Evolutionary conservation across 2,329 filamentous ascomycete species (phyloP).

Genomic region (Venturia effusa): DNA sequence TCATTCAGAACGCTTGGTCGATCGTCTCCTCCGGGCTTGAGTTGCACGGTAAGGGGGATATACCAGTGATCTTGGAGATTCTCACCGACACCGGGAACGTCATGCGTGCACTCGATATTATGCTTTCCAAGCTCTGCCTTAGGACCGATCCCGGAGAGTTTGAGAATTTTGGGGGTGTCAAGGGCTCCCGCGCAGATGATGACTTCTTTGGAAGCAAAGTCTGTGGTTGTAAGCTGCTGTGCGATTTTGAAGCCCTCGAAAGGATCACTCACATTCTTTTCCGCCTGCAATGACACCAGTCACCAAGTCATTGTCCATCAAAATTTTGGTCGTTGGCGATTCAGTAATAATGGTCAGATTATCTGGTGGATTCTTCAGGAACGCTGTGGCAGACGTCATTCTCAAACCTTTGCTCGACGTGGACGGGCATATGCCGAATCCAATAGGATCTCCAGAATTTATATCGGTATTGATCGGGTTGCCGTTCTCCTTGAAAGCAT

Average conservation of each 20-base stretch:
- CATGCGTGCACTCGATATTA: constrained; percentile 29
- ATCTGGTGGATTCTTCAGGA: constrained; percentile 32
- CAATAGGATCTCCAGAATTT: constrained; percentile 49
- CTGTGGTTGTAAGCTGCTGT: background rate
- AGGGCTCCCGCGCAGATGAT: constrained; percentile 30
- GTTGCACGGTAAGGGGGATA: constrained; percentile 41
- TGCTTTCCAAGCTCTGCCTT: constrained; percentile 31
- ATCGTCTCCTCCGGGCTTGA: constrained; percentile 14
- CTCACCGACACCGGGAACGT: constrained; percentile 31
- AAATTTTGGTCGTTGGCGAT: constrained; percentile 36
- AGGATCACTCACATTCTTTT: constrained; percentile 14
- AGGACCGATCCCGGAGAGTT: constrained; percentile 48
- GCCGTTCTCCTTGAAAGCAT: constrained; percentile 33
- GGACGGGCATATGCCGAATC: constrained; percentile 41
- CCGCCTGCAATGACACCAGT: constrained; percentile 35
- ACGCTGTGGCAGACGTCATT: constrained; percentile 38
- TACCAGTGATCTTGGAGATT: constrained; percentile 33
- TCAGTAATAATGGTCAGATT: constrained; percentile 45
- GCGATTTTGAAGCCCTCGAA: too few species aligned
- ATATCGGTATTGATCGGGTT: constrained; percentile 42
- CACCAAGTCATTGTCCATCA: constrained; percentile 36
- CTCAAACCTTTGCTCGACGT: constrained; percentile 38
- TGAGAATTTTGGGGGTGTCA: constrained; percentile 37
- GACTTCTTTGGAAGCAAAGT: constrained; percentile 28
- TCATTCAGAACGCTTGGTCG: background rate